A percentile compares a stretch with the other conserved stretches of the same genome.
Evolutionary conservation across 148 eudicot genomes (phyloP).

Genomic region (Chenopodium album): DNA sequence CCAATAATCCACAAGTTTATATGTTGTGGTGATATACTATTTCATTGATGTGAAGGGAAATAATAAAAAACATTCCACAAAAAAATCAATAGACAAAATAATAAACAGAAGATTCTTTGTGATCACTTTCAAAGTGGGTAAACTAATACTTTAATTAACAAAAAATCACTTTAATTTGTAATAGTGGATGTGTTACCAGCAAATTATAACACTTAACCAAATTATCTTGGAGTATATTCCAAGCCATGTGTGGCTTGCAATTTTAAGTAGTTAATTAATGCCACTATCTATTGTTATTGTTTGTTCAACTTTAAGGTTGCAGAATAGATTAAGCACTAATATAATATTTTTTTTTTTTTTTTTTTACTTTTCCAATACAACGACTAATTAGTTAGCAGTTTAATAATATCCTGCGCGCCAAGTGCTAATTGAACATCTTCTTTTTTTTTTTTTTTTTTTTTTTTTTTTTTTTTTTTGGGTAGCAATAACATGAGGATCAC

Average conservation of each 20-base stretch:
- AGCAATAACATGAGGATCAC: too few species aligned
- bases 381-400: background rate
- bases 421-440: too few species aligned
- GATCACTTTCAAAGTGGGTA: slow-evolving; percentile 13
- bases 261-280: background rate
- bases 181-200: slow-evolving; percentile 6
- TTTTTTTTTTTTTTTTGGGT: too few species aligned
- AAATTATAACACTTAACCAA: background rate
- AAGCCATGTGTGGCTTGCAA: background rate
- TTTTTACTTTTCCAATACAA: background rate
- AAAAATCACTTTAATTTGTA: background rate
- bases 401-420: too few species aligned
- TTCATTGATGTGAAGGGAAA: background rate
- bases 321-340: background rate
- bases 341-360: too few species aligned
- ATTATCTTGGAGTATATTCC: slow-evolving; percentile 13
- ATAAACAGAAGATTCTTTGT: background rate
- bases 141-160: slow-evolving; percentile 14
- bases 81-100: background rate
- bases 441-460: too few species aligned
- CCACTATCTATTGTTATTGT: slow-evolving; percentile 1
- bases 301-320: slow-evolving; percentile 1
- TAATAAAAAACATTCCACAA: background rate
- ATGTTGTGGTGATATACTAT: background rate
- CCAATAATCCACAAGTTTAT: too few species aligned